Conservation (phyloP, 768 basidiomycete genomes). For the Pholiota microspora region DNA sequence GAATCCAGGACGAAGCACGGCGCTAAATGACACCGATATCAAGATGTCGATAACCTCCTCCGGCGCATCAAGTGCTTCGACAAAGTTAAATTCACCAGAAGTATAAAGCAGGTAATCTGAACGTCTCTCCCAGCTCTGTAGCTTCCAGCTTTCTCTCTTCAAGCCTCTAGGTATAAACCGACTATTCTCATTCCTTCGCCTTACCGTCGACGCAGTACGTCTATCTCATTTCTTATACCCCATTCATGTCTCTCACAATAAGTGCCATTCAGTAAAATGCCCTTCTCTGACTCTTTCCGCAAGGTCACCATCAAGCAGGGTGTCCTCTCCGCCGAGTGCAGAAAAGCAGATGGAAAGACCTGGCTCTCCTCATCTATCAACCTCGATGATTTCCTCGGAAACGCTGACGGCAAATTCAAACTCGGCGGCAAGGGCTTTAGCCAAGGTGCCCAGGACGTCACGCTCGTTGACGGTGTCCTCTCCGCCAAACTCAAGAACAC, state of each 20-base stretch:
- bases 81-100: neutral
- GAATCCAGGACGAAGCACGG: neutral
- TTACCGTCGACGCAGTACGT: neutral
- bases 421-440: conserved; percentile 20
- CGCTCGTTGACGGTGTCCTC: conserved; percentile 13
- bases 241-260: neutral
- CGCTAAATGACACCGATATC: conserved; percentile 1
- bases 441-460: conserved; percentile 12
- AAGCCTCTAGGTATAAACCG: neutral
- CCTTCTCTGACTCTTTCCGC: conserved; percentile 15
- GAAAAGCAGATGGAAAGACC: conserved; percentile 14
- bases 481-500: conserved; percentile 15
- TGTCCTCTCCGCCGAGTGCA: conserved; percentile 17
- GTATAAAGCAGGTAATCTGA: neutral
- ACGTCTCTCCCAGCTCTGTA: neutral
- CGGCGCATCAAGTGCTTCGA: neutral
- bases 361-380: conserved; percentile 16
- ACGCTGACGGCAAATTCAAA: conserved; percentile 15
- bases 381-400: conserved; percentile 18
- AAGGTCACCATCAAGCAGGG: conserved; percentile 17
- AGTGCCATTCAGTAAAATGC: conserved; percentile 10
- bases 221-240: no score
- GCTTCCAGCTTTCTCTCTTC: neutral
- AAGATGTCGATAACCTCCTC: neutral
- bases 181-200: neutral